Base-by-base conservation (phyloP, 805 yeast species). In the Lipomyces yamanashiensis region DNA sequence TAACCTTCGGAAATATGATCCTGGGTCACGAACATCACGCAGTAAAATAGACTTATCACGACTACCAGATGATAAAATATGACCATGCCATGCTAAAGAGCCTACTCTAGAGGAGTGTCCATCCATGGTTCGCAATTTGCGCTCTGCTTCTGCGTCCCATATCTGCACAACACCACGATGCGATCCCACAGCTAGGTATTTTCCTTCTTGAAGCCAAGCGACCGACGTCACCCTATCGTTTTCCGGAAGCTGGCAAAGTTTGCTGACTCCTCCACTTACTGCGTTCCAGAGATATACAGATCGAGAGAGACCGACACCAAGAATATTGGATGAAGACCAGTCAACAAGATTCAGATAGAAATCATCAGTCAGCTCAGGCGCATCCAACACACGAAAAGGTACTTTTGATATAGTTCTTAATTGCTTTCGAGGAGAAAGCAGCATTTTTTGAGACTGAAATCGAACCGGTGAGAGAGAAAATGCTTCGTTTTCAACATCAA, bases 321-420 rank as follows among this genome's bases (percentile, higher is more conserved):
- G 78, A 40, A 89, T 78, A 75, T 93, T 96, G 62, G 87, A 90
- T 33, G 90, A 84, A 0, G 98, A 96, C 99, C 99, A 93, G 74
- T 95, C 98, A 0, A 95, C 89, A 61, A 95, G 80, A 71, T 95
- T 95, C 56, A 92, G 81, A 74, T 93, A 93, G 73, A 92, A 93
- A 74, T 93, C 98, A 74, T 95, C 98, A 6, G 91, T 91, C 23
- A 95, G 79, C 54, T 91, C 96, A 0, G 98, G 99, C 0, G 99
- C 99, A 77, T 93, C 99, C 50, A 93, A 81, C 5, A 93, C 98
- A 61, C 97, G 82, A 72, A 88, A 92, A 0, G 99, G 98, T 0
- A 92, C 90, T 72, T 89, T 90, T 2, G 95, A 81, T 21, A 95
- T 89, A 37, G 84, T 82, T 51, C 99, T 78, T 1, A 88, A 85